These are phyloP conservation scores for Amanita pallidorosea DNA, from an alignment of 768 basidiomycete species.

Conservation along the genomic window DNA sequence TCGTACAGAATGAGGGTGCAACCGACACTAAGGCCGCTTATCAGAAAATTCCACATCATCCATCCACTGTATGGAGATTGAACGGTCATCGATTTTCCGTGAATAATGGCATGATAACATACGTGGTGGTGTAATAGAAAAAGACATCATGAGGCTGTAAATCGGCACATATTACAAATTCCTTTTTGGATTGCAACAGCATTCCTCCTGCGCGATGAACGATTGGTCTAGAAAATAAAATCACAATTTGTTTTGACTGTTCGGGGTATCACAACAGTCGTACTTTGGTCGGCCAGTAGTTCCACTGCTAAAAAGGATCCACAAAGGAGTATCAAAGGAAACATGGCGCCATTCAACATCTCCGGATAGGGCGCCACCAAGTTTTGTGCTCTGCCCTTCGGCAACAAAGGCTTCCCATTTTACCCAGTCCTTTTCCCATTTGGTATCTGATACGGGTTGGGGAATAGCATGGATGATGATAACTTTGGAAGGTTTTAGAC, in stretches of 20 bases:
- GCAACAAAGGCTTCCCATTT: constrained; percentile 44
- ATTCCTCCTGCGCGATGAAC: constrained; percentile 74
- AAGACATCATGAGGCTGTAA: constrained; percentile 59
- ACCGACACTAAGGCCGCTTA: constrained; percentile 52
- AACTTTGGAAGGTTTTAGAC: constrained; percentile 31
- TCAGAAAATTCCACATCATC: constrained; percentile 91
- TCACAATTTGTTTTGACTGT: constrained; percentile 6
- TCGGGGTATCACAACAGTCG: constrained; percentile 3
- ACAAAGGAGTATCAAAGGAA: constrained; percentile 69
- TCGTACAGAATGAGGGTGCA: constrained; percentile 72
- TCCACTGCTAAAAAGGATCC: constrained; percentile 80
- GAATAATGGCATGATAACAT: constrained; percentile 19
- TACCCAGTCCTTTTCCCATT: constrained; percentile 39
- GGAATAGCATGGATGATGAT: constrained; percentile 44
- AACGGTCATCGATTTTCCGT: constrained; percentile 1
- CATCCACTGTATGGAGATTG: constrained; percentile 42
- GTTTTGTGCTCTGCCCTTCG: constrained; percentile 30
- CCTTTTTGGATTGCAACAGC: constrained; percentile 64
- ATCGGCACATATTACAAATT: constrained; percentile 59
- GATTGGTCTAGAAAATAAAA: constrained; percentile 42
- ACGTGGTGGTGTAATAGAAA: constrained; percentile 81
- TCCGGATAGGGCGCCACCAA: constrained; percentile 39
- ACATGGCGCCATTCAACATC: constrained; percentile 56
- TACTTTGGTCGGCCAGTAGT: constrained; percentile 71
- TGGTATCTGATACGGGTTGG: constrained; percentile 18